Base-by-base conservation (phyloP, 805 yeast genomes). In the Zygosaccharomyces bisporus region DNA sequence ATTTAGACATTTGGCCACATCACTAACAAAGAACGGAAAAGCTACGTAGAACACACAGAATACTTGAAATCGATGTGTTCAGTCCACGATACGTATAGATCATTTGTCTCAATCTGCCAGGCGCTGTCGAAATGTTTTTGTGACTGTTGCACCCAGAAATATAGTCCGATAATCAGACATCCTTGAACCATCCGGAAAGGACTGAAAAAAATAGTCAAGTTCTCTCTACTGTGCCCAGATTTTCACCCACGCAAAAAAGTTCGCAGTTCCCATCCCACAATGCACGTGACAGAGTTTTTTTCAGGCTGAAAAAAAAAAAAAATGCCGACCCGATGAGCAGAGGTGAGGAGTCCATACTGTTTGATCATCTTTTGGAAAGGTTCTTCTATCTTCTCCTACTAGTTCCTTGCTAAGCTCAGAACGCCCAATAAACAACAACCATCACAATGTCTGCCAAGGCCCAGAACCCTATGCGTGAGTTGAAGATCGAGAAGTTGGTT, bases 401-500 rank as follows among this genome's bases (percentile, higher is more conserved):
- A 27, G 31, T 13, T 12, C 35, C 40, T 41, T 31, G 41, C 34
- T 33, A 38, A 43, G 23, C 30, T 18, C 20, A 47, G 54, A 45
- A 51, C 45, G 52, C 53, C 55, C 62, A 48, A 63, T 60, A 58
- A 27, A n/a, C n/a, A n/a, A n/a, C n/a, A 27, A 10, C 31, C 13
- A 27, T 27, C 31, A 27, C 31, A 27, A 65, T 65, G 77, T 73
- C 79, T 65, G 70, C 74, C 60, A 74, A 76, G 71, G 64, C 86
- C 69, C 87, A 82, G 75, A 93, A 93, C 80, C 81, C 86, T 77
- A 91, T 93, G 98, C 93, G 96, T 79, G 98, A 93, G 68, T 81
- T 93, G 77, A 90, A 85, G 81, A 91, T 93, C 80, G 98, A 93
- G 80, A 93, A 93, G 80, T 85, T 93, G 77, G 97, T 93, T 77